Conservation (phyloP, 2,329 filamentous ascomycete genomes). For the Lecanicillium sp. region DNA sequence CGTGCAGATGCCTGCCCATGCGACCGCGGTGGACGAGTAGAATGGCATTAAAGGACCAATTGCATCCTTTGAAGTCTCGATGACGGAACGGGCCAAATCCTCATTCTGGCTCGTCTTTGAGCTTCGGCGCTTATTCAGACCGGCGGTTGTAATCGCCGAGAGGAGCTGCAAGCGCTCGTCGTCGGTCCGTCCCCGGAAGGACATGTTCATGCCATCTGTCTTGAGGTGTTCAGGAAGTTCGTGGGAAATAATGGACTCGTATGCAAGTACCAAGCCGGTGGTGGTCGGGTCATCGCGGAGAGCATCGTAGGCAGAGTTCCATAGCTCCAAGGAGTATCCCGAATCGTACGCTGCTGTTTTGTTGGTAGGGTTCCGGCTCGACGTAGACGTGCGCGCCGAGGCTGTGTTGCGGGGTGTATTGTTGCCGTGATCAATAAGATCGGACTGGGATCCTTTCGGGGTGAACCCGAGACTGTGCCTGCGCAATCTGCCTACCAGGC, state of each 20-base stretch:
- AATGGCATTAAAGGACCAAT: slow-evolving; percentile 18
- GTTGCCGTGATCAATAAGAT: background rate
- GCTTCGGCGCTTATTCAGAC: slow-evolving; percentile 20
- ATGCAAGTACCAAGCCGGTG: slow-evolving; percentile 23
- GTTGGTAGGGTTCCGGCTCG: background rate
- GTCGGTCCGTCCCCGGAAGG: slow-evolving; percentile 13
- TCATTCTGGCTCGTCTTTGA: slow-evolving; percentile 20
- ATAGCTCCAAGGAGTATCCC: slow-evolving; percentile 19
- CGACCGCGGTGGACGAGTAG: slow-evolving; percentile 22
- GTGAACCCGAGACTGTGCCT: background rate
- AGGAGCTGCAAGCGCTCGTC: slow-evolving; percentile 21
- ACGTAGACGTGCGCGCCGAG: background rate
- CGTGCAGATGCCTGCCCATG: slow-evolving; percentile 28
- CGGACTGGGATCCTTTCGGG: background rate
- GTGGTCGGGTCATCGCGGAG: slow-evolving; percentile 21
- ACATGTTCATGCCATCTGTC: slow-evolving; percentile 18
- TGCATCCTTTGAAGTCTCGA: slow-evolving; percentile 18
- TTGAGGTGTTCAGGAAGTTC: slow-evolving; percentile 25
- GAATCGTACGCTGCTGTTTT: slow-evolving; percentile 3
- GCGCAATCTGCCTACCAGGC: background rate
- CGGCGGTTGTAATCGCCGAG: slow-evolving; percentile 20
- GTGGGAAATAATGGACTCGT: slow-evolving; percentile 27
- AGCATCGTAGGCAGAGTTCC: slow-evolving; percentile 26
- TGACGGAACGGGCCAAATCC: slow-evolving; percentile 18
- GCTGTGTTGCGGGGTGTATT: slow-evolving; percentile 4